Conservation (phyloP, 768 basidiomycete genomes). For the Amanita subjunquillea region DNA sequence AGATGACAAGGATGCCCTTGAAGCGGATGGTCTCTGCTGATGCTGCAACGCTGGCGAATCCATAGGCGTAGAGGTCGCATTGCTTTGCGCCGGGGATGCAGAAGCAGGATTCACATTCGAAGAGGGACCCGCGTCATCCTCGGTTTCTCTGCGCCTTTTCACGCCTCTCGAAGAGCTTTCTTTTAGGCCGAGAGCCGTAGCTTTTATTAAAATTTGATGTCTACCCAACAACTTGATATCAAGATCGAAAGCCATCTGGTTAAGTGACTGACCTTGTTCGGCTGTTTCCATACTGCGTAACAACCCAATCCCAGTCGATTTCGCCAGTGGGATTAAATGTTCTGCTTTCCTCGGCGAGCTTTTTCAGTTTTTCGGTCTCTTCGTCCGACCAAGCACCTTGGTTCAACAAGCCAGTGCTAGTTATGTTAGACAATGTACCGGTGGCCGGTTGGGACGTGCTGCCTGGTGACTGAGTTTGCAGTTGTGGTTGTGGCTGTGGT, state of each 20-base stretch:
- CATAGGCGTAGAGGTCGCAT: conserved; percentile 32
- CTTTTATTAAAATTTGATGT: conserved; percentile 78
- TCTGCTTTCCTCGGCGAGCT: conserved; percentile 59
- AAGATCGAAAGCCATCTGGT: neutral
- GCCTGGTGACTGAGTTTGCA: conserved; percentile 3
- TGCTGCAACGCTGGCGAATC: conserved; percentile 45
- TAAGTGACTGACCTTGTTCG: conserved; percentile 48
- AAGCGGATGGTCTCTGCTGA: conserved; percentile 25
- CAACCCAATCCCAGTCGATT: conserved; percentile 75
- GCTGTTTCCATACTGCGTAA: conserved; percentile 61
- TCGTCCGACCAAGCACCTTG: conserved; percentile 75
- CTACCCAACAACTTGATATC: conserved; percentile 21
- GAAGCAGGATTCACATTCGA: conserved; percentile 14
- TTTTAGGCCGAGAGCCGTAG: conserved; percentile 68
- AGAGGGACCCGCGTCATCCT: conserved; percentile 16
- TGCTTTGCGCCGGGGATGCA: conserved; percentile 26
- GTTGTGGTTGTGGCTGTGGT: conserved; percentile 2
- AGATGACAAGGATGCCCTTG: conserved; percentile 17
- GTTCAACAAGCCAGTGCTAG: conserved; percentile 31
- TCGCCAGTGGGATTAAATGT: conserved; percentile 38
- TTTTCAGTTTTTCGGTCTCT: conserved; percentile 60
- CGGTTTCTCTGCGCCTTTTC: conserved; percentile 37
- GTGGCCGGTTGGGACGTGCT: conserved; percentile 7
- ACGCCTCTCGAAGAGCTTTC: conserved; percentile 54
- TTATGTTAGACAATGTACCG: conserved; percentile 18